Evolutionary conservation across 2,329 filamentous ascomycete genomes (phyloP).

Genomic region (Ophiostoma novo-ulmi): DNA sequence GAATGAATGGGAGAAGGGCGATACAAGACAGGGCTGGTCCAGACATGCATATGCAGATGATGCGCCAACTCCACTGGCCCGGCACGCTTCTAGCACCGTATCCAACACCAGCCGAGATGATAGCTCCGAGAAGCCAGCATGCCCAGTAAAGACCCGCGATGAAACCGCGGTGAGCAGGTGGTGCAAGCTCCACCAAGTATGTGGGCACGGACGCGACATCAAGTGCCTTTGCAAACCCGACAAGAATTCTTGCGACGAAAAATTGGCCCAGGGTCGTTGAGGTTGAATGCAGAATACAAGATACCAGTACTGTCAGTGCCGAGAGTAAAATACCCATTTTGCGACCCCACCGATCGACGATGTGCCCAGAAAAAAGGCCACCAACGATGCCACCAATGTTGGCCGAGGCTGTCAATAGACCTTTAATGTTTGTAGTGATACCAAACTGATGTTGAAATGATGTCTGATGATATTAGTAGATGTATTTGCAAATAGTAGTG

Average conservation of each 20-base stretch:
- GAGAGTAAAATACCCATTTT: not conserved
- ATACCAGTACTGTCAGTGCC: not conserved
- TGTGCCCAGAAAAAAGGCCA: not conserved
- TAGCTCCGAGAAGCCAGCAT: not conserved
- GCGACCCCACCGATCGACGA: not conserved
- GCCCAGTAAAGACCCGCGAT: not conserved
- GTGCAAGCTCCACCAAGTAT: not conserved
- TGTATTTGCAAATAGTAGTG: not conserved
- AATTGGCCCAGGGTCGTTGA: not conserved
- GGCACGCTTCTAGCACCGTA: constrained; percentile 5
- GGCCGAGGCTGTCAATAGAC: not conserved
- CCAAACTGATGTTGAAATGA: not conserved
- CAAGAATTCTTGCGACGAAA: not conserved
- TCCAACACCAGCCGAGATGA: not conserved
- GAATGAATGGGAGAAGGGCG: not conserved
- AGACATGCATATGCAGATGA: not conserved
- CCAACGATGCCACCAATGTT: not conserved
- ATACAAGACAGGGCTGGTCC: not conserved
- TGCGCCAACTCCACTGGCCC: not conserved
- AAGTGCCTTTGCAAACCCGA: constrained; percentile 1
- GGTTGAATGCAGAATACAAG: not conserved
- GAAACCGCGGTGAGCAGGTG: not conserved
- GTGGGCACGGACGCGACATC: not conserved
- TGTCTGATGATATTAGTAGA: not conserved
- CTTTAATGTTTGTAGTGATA: constrained; percentile 4